Conservation (phyloP, 1,284 basidiomycete genomes). For the Lentinus polychrous region DNA sequence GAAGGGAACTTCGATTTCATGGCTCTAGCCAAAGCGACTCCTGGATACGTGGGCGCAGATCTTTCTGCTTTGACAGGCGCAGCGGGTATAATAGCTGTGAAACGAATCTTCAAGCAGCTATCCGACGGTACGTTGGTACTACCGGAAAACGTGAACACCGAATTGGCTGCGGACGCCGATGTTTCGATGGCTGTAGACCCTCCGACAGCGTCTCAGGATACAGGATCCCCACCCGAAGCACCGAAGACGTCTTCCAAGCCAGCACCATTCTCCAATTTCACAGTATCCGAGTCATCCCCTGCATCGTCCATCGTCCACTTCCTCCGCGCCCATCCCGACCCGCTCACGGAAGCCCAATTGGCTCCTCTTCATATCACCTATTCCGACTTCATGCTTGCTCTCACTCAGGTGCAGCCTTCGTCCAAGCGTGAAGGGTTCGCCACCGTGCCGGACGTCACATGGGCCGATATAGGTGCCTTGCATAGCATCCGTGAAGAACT, state of each 20-base stretch:
- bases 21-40: slow-evolving; percentile 85
- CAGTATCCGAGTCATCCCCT: slow-evolving; percentile 33
- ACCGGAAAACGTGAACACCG: slow-evolving; percentile 28
- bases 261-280: slow-evolving; percentile 36
- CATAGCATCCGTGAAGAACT: slow-evolving; percentile 84
- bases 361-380: slow-evolving; percentile 75
- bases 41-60: slow-evolving; percentile 97
- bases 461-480: slow-evolving; percentile 94
- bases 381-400: slow-evolving; percentile 73
- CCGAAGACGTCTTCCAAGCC: slow-evolving; percentile 16
- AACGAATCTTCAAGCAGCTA: slow-evolving; percentile 88
- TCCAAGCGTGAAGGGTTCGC: slow-evolving; percentile 98
- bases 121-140: slow-evolving; percentile 61
- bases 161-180: slow-evolving; percentile 23
- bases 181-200: slow-evolving; percentile 47
- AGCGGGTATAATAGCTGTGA: slow-evolving; percentile 93
- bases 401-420: slow-evolving; percentile 87
- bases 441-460: slow-evolving; percentile 92
- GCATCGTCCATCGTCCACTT: slow-evolving; percentile 83
- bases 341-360: slow-evolving; percentile 75
- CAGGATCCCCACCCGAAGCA: slow-evolving; percentile 14
- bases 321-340: slow-evolving; percentile 77
- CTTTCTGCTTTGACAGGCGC: slow-evolving; percentile 86
- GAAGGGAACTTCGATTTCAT: slow-evolving; percentile 80
- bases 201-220: slow-evolving; percentile 9